Conservation (phyloP, 805 yeast species). For the Yamadazyma laniorum region DNA sequence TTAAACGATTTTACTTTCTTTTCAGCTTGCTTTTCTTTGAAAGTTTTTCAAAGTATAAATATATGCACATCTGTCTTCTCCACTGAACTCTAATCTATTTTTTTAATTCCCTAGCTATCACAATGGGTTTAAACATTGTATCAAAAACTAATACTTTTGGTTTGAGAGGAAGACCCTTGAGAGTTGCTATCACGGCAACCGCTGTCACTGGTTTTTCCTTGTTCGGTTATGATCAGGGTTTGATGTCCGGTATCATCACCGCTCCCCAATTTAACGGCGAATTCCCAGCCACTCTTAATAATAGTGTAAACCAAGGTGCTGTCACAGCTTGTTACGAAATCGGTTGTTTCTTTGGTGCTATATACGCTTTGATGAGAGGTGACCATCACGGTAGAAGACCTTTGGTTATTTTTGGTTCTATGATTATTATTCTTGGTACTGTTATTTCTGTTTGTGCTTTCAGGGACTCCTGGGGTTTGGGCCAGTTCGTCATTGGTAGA, state of each 20-base stretch:
- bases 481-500: constrained; percentile 66
- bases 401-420: constrained; percentile 34
- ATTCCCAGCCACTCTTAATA: constrained; percentile 37
- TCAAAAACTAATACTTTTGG: constrained; percentile 55
- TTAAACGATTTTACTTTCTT: constrained; percentile 1
- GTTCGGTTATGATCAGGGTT: constrained; percentile 41
- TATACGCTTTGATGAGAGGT: constrained; percentile 39
- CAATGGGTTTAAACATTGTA: constrained; percentile 11
- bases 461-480: constrained; percentile 50
- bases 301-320: constrained; percentile 60
- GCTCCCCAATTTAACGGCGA: constrained; percentile 36
- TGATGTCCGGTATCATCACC: constrained; percentile 44
- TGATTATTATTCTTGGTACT: constrained; percentile 42
- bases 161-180: constrained; percentile 49
- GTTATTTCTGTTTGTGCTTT: constrained; percentile 36
- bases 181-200: constrained; percentile 25
- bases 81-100: background rate
- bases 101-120: background rate
- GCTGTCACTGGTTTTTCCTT: constrained; percentile 33
- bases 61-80: background rate
- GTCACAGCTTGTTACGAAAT: constrained; percentile 62
- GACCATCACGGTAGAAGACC: constrained; percentile 45
- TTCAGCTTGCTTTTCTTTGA: background rate
- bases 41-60: no score
- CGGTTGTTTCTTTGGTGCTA: constrained; percentile 54